Percentiles rank a stretch among this genome's conserved stretches.
Conservation (phyloP, 371 early-diverging fungal genomes). For the Lichtheimia ornata region DNA sequence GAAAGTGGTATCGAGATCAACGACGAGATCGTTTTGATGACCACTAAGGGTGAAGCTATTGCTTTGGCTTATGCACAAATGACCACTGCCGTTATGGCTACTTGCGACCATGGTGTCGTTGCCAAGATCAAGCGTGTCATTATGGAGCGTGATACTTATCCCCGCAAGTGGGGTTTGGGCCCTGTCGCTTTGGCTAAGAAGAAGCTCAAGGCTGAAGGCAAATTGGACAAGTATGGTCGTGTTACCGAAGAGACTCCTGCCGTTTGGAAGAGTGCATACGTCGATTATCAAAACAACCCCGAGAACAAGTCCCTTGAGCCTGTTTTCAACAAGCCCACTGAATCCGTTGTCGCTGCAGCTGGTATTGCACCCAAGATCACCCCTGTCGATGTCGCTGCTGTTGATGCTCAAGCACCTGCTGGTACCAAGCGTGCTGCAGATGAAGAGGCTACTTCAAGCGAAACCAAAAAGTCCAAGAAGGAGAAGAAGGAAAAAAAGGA, state of each 20-base stretch:
- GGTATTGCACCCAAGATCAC: constrained; percentile 38
- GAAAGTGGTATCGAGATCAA: constrained; percentile 96
- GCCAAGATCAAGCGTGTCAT: constrained; percentile 99
- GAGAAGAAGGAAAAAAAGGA: constrained; percentile 32
- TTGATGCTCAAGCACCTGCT: constrained; percentile 19
- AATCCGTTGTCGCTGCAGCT: constrained; percentile 39
- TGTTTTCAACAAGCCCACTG: constrained; percentile 33
- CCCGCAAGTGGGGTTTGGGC: constrained; percentile 97
- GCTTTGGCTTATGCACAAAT: constrained; percentile 97
- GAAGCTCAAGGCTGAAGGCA: constrained; percentile 94
- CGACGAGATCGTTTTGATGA: constrained; percentile 97
- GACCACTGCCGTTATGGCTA: constrained; percentile 95
- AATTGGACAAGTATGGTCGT: constrained; percentile 95
- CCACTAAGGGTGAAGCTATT: constrained; percentile 99
- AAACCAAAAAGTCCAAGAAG: constrained; percentile 30
- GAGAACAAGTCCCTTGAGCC: constrained; percentile 41
- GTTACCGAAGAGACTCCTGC: constrained; percentile 83
- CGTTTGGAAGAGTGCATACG: constrained; percentile 73
- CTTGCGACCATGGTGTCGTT: constrained; percentile 90
- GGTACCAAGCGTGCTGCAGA: constrained; percentile 29
- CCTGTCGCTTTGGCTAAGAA: constrained; percentile 95
- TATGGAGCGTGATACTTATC: constrained; percentile 99
- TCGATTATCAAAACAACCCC: constrained; percentile 67
- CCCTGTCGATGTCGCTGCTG: constrained; percentile 34
- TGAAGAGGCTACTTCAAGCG: constrained; percentile 5